Evolutionary conservation across 306 rosid species (phyloP), one percentile per base, ranked within the genome.

Genomic region (Fagus sylvatica): DNA sequence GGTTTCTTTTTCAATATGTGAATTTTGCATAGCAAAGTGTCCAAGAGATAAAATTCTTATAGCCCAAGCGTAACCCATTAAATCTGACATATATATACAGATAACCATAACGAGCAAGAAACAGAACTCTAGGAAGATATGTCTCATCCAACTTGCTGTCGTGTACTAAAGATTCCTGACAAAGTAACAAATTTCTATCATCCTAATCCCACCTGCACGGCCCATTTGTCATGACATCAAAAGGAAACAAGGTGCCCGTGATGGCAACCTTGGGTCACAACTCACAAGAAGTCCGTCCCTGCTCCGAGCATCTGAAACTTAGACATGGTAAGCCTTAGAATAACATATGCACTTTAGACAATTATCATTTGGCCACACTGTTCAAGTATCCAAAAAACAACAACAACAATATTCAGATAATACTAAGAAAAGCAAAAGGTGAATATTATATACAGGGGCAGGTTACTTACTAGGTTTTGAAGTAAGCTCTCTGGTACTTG

Each of bases 291-390:
- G 90, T 80, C 87, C 96, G 62, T 78, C 79, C 74, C 85, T 82
- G 91, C 98, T 93, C 93, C 93, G 59, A 89, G 90, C 88, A 93
- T 93, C 97, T 93, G 98, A 93, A 93, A 93, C 98, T 93, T 91
- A 93, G 98, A 93, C 98, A 93, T 85, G 81, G 78, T 87, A 91
- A 91, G 90, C 98, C 98, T 93, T 91, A 93, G 98, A 91, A 89
- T 80, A 89, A 87, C 87, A 93, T 83, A 88, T 88, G 96, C 87
- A 89, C 91, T 87, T 90, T 85, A 88, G 87, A 82, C 91, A 85
- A 80, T 89, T 91, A 86, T 76, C 97, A 88, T 88, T 90, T 86
- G 87, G 83, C 86, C 87, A 88, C 90, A 88, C 41, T 70, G 88
- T 89, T 82, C 81, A 83, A 72, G 83, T 57, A 75, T 76, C 78